These are phyloP conservation scores for Candida tunisiensis DNA, from an alignment of 1,139 yeast species.

Conservation along the genomic window DNA sequence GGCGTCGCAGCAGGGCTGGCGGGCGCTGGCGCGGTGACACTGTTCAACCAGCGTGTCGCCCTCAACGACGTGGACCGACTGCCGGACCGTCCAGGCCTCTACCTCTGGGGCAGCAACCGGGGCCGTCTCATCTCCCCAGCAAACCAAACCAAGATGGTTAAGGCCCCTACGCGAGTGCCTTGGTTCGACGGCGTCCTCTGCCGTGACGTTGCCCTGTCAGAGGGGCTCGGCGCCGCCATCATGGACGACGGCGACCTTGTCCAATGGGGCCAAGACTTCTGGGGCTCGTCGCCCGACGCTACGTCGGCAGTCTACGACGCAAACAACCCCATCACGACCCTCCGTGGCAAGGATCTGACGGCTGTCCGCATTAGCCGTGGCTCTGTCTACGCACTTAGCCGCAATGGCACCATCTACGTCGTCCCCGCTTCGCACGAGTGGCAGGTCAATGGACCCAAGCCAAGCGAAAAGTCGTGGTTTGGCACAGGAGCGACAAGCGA, in stretches of 20 bases:
- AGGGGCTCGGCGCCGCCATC: conserved; percentile 42
- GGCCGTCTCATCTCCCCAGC: conserved; percentile 17
- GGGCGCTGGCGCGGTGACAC: too few species aligned
- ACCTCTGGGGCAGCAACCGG: conserved; percentile 10
- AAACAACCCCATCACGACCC: conserved; percentile 19
- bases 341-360: conserved; percentile 28
- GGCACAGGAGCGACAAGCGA: too few species aligned
- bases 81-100: conserved; percentile 4
- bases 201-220: conserved; percentile 39
- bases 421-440: too few species aligned
- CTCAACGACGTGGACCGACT: background rate
- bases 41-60: too few species aligned
- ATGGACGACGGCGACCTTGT: conserved; percentile 58
- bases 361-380: conserved; percentile 31
- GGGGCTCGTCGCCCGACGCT: too few species aligned
- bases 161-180: conserved; percentile 41
- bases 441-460: conserved; percentile 7
- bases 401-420: conserved; percentile 23
- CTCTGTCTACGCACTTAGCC: conserved; percentile 36
- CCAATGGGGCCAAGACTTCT: conserved; percentile 40
- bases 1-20: too few species aligned
- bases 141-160: conserved; percentile 14
- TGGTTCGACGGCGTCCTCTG: conserved; percentile 48
- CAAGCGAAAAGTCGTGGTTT: conserved; percentile 13
- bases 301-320: too few species aligned